Conservation (phyloP, 768 basidiomycete species). For the Lentinus tigrinus region DNA sequence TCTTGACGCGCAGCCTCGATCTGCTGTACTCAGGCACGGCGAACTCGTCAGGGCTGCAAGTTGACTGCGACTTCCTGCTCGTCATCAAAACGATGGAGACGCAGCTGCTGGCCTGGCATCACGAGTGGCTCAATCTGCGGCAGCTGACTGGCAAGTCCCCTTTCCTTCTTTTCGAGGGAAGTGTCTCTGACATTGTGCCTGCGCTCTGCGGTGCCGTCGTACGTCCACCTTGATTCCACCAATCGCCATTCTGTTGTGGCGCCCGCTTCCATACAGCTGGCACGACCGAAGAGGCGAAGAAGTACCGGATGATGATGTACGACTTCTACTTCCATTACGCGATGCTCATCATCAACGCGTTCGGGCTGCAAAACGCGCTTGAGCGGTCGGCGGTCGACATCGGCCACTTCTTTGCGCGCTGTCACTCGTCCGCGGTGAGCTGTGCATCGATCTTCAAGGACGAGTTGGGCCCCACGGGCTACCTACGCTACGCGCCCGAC, state of each 20-base stretch:
- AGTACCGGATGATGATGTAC: slow-evolving; percentile 53
- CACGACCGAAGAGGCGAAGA: slow-evolving; percentile 17
- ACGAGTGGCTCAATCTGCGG: slow-evolving; percentile 44
- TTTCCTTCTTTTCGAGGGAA: not conserved
- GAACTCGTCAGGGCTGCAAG: slow-evolving; percentile 78
- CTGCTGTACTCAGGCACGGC: slow-evolving; percentile 83
- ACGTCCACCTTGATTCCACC: not conserved
- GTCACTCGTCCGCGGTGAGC: slow-evolving; percentile 67
- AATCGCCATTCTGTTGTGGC: not conserved
- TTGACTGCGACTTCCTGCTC: slow-evolving; percentile 81
- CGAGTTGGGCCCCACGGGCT: slow-evolving; percentile 72
- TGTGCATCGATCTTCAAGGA: slow-evolving; percentile 77
- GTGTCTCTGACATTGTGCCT: not conserved
- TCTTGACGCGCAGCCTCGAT: slow-evolving; percentile 85
- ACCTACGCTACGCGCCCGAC: slow-evolving; percentile 83
- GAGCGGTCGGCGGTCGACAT: slow-evolving; percentile 73
- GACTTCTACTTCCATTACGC: slow-evolving; percentile 85
- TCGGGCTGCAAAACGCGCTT: slow-evolving; percentile 94
- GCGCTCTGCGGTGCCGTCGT: not conserved
- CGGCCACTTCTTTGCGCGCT: slow-evolving; percentile 81
- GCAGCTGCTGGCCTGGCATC: slow-evolving; percentile 63
- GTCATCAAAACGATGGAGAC: slow-evolving; percentile 83
- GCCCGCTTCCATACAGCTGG: slow-evolving; percentile 1
- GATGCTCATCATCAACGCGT: slow-evolving; percentile 89
- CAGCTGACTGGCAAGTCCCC: not conserved